Evolutionary conservation across 768 basidiomycete genomes (phyloP), one percentile per base, ranked within the genome.

Genomic region (Leccinum uliginosum): DNA sequence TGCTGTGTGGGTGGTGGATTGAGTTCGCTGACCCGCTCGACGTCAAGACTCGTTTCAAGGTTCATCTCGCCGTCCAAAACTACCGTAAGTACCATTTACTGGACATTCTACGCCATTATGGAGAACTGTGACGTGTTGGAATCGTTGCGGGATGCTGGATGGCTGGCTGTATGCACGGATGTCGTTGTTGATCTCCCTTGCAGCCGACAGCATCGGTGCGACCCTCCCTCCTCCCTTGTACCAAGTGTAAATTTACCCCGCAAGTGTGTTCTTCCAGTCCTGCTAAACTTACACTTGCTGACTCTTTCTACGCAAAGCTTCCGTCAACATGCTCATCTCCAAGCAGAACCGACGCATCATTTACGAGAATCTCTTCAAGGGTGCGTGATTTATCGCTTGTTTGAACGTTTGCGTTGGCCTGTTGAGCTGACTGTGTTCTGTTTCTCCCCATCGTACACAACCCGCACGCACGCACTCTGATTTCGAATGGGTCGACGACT

Each of bases 361-460:
- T 83, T 99, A 97, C 82, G 95, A 99, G 80, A 90, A 89, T 82
- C 94, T 99, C 83, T 99, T 99, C 91, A 97, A 97, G 80, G 94
- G 93, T 94, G 64, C 63, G 87, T 32, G n/a, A 40, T 40, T 2
- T 10, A 0, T n/a, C n/a, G 4, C 11, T 5, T 40, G 10, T 19
- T 34, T 15, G 6, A 14, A 34, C 34, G 0, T 34, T 40, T 19
- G 10, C 40, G 40, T 19, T 19, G 40, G n/a, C 15, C 23, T 21
- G 23, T 12, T 40, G 3, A 5, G 44, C 59, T 62, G 11, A 64
- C 15, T 11, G 40, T 27, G 1, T n/a, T n/a, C 3, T 40, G 3
- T 19, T n/a, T 19, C 17, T n/a, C n/a, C n/a, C n/a, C n/a, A n/a
- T n/a, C n/a, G n/a, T n/a, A n/a, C n/a, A n/a, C n/a, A n/a, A n/a